phyloP scores from a whole-genome alignment of 2,329 filamentous ascomycete species.

The Phialophora verrucosa region DNA sequence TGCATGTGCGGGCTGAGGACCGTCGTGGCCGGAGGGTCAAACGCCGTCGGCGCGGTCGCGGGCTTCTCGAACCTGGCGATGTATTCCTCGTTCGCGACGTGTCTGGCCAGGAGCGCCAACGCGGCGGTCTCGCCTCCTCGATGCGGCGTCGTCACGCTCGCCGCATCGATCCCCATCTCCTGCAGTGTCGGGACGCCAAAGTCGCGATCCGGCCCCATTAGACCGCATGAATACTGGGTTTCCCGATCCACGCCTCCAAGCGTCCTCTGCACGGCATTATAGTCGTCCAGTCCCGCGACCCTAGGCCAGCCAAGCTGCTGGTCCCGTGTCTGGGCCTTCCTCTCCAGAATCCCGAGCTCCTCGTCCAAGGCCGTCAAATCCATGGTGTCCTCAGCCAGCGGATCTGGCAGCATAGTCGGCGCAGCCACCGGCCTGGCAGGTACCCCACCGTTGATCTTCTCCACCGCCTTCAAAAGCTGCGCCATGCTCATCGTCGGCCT shows the following conservation, averaged over 20 bases:
- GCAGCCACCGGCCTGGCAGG: constrained; percentile 66
- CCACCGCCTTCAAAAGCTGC: constrained; percentile 68
- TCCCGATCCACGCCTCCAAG: constrained; percentile 50
- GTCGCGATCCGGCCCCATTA: constrained; percentile 71
- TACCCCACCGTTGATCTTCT: constrained; percentile 55
- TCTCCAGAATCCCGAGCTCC: constrained; percentile 52
- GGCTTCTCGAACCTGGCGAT: constrained; percentile 78
- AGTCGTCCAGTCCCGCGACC: constrained; percentile 54
- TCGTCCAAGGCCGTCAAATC: constrained; percentile 51
- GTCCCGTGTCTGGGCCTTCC: constrained; percentile 42
- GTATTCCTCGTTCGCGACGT: constrained; percentile 68
- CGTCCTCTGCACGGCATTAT: constrained; percentile 64
- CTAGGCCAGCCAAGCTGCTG: background rate
- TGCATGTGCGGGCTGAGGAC: constrained; percentile 75
- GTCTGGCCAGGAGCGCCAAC: constrained; percentile 62
- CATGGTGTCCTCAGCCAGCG: constrained; percentile 59
- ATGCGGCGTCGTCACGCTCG: constrained; percentile 66
- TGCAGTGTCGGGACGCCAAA: constrained; percentile 73
- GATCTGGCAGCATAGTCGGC: constrained; percentile 66
- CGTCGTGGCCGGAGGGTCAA: constrained; percentile 74
- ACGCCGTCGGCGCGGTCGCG: constrained; percentile 74
- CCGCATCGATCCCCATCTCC: constrained; percentile 68
- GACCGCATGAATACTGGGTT: constrained; percentile 59
- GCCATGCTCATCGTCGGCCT: constrained; percentile 77
- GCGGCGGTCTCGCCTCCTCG: constrained; percentile 73